Evolutionary conservation across 2,329 filamentous ascomycete genomes (phyloP), one percentile per base, ranked within the genome.

Genomic region (Arthroderma sp.): DNA sequence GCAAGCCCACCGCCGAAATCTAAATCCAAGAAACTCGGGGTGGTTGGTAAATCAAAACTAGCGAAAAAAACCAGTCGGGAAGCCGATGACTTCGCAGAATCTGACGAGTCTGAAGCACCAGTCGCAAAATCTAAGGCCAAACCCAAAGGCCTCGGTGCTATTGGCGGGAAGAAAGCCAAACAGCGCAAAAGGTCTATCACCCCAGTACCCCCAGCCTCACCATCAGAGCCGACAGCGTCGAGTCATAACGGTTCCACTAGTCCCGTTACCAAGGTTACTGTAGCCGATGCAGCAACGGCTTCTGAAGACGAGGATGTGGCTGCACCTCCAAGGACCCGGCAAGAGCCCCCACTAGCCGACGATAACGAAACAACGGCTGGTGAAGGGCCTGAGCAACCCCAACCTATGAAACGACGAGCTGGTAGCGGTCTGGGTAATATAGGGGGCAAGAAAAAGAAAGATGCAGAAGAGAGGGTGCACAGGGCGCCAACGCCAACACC

Each of bases 391-490:
- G 6, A 22, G 29, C 27, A n/a, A 22, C 15, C 28, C n/a, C 38
- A 44, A 43, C n/a, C 48, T 43, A 36, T 46, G n/a, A 44, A 42
- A 36, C 38, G 32, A 44, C 52, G 51, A 33, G 38, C 29, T 31
- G 27, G 44, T 5, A 53, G 55, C 36, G 52, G 52, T 27, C 47
- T 63, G 39, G 60, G 60, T 22, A 50, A 57, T 5, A 62, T 63
- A 29, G 59, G 59, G 11, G 57, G 58, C 29, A 59, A 45, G 36
- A 50, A 54, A 40, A 59, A 54, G 50, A 54, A 56, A 44, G 39
- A 51, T 31, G 46, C 44, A 41, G 15, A 22, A 22, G 15, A 22
- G 15, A 22, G 15, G 38, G 45, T 51, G 46, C 46, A 45, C 49
- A 38, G 50, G 51, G 38, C 46, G 47, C 6, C 48, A 54, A 28